Evolutionary conservation across 345 rosid species (phyloP), one percentile per base, ranked within the genome.

Genomic region (Crucihimalaya himalaica): DNA sequence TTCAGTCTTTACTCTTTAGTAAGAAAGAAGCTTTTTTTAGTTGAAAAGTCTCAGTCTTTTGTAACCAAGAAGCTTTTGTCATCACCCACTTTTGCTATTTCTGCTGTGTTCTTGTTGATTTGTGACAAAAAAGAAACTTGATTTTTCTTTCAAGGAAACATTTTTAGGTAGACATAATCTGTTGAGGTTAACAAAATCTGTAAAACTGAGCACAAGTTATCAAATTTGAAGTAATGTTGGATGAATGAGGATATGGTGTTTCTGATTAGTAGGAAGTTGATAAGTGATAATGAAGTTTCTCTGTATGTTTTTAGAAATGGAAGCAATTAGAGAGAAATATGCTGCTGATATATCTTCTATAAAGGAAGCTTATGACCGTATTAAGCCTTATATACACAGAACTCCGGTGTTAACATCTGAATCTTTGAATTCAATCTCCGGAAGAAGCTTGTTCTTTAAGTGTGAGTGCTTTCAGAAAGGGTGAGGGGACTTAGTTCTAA

Each of bases 381-480:
- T 91, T 68, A 73, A 66, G 45, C 56, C 90, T 0, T 89, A 82
- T 80, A 73, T 89, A 58, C 88, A 88, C 59, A 89, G 45, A 82
- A 89, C 96, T 59, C 94, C 96, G 5, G 89, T 93, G 23, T 72
- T 93, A 52, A 76, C 91, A 60, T 90, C 96, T 1, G 93, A 84
- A 52, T 73, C 94, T 32, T 83, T 93, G 15, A 80, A 90, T 82
- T 70, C 72, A 56, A 51, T 89, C 14, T 84, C 87, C 25, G 89
- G 89, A 51, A 88, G 84, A 84, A 84, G 34, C 70, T 76, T 93
- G 35, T 93, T 84, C 68, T 91, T 91, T 75, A 93, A 93, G 61
- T 89, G 96, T 74, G 98, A 91, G 83, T 89, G 92, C 75, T 89
- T 86, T 72, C 96, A 93, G 54, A 93, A 91, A 83, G 94, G 98